These are phyloP conservation scores for Tritrichomonas foetus DNA, from an alignment of 208 protist species.

Conservation along the genomic window DNA sequence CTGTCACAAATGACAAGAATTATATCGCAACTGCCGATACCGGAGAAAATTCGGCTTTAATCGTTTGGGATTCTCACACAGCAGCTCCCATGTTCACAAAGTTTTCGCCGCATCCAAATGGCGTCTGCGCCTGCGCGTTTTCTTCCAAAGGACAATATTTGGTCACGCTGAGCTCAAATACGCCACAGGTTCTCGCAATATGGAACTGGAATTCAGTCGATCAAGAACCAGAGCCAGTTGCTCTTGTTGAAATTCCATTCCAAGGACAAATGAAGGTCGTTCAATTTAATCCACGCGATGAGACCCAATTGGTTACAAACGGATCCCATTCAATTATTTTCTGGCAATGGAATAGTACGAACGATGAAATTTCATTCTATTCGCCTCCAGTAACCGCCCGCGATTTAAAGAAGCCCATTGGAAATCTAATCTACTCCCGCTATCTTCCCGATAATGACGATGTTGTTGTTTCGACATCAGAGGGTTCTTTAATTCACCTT, in stretches of 20 bases:
- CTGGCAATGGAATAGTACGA: conserved; percentile 19
- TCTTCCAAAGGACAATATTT: conserved; percentile 6
- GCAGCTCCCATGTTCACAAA: background rate
- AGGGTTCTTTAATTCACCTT: background rate
- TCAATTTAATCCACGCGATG: conserved; percentile 37
- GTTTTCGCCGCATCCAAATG: background rate
- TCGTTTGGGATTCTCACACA: conserved; percentile 38
- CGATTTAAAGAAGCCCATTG: conserved; percentile 28
- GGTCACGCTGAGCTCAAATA: background rate
- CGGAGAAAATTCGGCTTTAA: background rate
- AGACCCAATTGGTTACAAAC: conserved; percentile 34
- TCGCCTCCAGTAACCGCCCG: background rate
- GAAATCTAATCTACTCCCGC: background rate
- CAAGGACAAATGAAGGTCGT: background rate
- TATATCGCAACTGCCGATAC: conserved; percentile 34
- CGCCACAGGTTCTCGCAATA: background rate
- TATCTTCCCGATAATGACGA: conserved; percentile 37
- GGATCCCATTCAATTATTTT: conserved; percentile 9
- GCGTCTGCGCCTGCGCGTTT: conserved; percentile 18
- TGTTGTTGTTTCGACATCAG: conserved; percentile 6
- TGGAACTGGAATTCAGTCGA: background rate
- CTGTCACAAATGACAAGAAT: background rate
- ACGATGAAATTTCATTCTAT: conserved; percentile 1
- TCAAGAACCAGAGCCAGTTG: background rate
- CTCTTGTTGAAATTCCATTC: conserved; percentile 35